phyloP scores from a whole-genome alignment of 495 filamentous ascomycete genomes.

The Penicillium bovifimosum region DNA sequence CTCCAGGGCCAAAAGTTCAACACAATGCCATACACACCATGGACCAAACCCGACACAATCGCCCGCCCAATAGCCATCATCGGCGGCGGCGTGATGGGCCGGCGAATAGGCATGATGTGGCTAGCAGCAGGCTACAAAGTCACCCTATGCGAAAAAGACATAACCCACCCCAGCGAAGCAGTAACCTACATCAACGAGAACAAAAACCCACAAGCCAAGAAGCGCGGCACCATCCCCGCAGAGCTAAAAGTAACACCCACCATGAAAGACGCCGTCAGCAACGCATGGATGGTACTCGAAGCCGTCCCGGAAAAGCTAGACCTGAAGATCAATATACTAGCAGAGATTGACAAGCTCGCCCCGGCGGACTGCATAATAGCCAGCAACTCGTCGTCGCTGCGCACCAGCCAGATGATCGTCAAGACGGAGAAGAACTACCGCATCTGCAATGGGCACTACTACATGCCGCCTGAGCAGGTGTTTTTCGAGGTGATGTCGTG shows the following conservation, averaged over 20 bases:
- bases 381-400: constrained; percentile 22
- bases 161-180: constrained; percentile 14
- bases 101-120: constrained; percentile 32
- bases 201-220: constrained; percentile 23
- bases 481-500: constrained; percentile 47
- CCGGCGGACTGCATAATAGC: constrained; percentile 16
- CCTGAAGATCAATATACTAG: constrained; percentile 14
- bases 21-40: constrained; percentile 12
- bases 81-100: constrained; percentile 40
- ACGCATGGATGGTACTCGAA: constrained; percentile 34
- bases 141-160: constrained; percentile 28
- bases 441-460: constrained; percentile 43
- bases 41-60: constrained; percentile 20
- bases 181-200: constrained; percentile 31
- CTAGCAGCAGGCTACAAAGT: constrained; percentile 29
- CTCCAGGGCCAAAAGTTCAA: background rate
- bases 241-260: constrained; percentile 23
- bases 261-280: constrained; percentile 33
- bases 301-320: constrained; percentile 18
- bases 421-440: constrained; percentile 27
- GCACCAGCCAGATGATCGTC: constrained; percentile 15
- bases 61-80: constrained; percentile 35
- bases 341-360: constrained; percentile 12
- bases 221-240: constrained; percentile 25
- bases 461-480: constrained; percentile 41